phyloP scores from a whole-genome alignment of 2,329 filamentous ascomycete genomes.

The Anthostomella pinea region DNA sequence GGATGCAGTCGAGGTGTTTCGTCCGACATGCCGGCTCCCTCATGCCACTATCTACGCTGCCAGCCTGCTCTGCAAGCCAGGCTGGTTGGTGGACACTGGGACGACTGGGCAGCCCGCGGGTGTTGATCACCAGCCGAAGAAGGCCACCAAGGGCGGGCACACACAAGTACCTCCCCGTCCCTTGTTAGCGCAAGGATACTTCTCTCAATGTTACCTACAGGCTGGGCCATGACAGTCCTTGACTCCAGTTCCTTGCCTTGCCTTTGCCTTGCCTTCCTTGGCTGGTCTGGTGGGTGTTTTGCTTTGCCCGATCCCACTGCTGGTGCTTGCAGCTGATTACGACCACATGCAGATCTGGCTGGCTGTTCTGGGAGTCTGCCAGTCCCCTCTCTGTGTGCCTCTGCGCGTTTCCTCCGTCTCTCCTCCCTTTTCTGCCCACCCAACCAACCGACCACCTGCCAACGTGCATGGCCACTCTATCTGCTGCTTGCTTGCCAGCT shows the following conservation, averaged over 20 bases:
- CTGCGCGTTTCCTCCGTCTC: constrained; percentile 21
- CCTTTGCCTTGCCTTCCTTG: constrained; percentile 4
- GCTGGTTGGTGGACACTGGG: constrained; percentile 2
- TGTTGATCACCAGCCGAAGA: neutral
- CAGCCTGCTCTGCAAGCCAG: too few relatives aligned
- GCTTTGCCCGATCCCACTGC: constrained; percentile 27
- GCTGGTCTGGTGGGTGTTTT: constrained; percentile 22
- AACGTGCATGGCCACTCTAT: too few relatives aligned
- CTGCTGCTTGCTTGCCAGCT: neutral
- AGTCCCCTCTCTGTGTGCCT: constrained; percentile 21
- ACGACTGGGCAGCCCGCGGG: constrained; percentile 5
- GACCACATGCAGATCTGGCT: constrained; percentile 22
- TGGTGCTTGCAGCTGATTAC: constrained; percentile 33
- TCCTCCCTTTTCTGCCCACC: constrained; percentile 13
- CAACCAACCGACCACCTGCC: too few relatives aligned
- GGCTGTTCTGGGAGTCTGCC: constrained; percentile 28
- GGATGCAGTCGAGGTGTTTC: too few relatives aligned
- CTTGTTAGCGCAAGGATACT: constrained; percentile 31
- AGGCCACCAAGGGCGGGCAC: neutral
- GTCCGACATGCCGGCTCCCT: too few relatives aligned
- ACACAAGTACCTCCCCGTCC: constrained; percentile 28
- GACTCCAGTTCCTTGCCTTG: too few relatives aligned
- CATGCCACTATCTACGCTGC: too few relatives aligned
- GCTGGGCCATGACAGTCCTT: too few relatives aligned
- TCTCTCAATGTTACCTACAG: constrained; percentile 9